Base-by-base conservation (phyloP, 768 basidiomycete genomes). In the Chalciporus chontae region DNA sequence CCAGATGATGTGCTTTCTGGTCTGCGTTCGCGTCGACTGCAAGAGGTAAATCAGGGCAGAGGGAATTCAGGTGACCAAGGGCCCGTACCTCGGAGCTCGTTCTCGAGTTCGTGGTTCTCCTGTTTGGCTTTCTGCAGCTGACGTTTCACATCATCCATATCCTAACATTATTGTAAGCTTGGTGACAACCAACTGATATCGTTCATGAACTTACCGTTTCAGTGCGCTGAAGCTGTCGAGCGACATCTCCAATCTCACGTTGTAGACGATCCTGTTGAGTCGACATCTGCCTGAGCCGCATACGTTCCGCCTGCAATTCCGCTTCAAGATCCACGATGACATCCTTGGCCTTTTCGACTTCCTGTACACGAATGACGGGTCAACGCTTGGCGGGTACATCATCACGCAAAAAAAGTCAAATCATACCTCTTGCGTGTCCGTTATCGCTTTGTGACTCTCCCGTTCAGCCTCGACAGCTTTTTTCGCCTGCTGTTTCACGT, bases 81-180 rank as follows among this genome's bases (percentile, higher is more conserved):
- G 24, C 17, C 59, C 77, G 23, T 62, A 87, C 89, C 75, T 69
- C 86, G 77, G 39, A 91, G 74, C 51, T 92, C 88, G 42, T 71
- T 74, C 64, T 91, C 89, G 23, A 93, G 72, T 17, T 80, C 79
- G 21, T 81, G 75, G 54, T 85, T 91, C 58, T 89, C 84, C 50
- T 81, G 79, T 67, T 89, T 92, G 66, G 80, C 71, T 48, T 74
- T 75, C 39, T 84, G 79, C 7, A 91, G 65, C 29, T 92, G 83
- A 11, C 76, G 66, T 55, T 81, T 84, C 38, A 92, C 79, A 44
- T 85, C 86, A 21, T 85, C 80, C 79, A 92, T 89, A 59, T 90
- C 88, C 88, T 91, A 56, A 19, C 19, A 24, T 44, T 6, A n/a
- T 17, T 38, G 52, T 59, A 40, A 53, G 19, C 27, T 11, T 2